Evolutionary conservation across 2,329 filamentous ascomycete genomes (phyloP).

Genomic region (Arthrobotrys sinensis): DNA sequence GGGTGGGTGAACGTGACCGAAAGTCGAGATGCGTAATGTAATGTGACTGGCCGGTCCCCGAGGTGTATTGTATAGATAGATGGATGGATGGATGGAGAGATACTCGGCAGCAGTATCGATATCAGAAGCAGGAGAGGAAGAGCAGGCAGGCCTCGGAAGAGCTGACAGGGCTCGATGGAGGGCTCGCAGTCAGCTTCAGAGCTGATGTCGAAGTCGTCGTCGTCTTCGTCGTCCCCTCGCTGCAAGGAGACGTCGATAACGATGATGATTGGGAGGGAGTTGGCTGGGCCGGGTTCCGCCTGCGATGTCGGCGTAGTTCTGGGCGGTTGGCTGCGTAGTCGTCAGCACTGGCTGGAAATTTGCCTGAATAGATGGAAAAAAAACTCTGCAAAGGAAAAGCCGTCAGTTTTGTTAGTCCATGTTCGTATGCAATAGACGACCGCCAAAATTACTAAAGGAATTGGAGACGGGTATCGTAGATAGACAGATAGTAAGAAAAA

Average conservation of each 20-base stretch:
- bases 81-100: no score
- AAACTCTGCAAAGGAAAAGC: slow-evolving; percentile 28
- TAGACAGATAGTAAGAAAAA: background rate
- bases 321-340: slow-evolving; percentile 36
- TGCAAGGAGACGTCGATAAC: slow-evolving; percentile 29
- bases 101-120: no score
- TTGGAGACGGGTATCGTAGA: background rate
- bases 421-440: background rate
- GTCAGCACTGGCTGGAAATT: slow-evolving; percentile 44
- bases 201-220: slow-evolving; percentile 13
- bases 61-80: no score
- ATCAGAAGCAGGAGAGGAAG: background rate
- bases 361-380: slow-evolving; percentile 41
- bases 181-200: slow-evolving; percentile 1
- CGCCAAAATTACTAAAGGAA: background rate
- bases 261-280: background rate
- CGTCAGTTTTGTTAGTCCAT: background rate
- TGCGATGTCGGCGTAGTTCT: slow-evolving; percentile 56
- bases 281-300: background rate
- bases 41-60: slow-evolving; percentile 6
- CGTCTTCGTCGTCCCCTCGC: slow-evolving; percentile 1
- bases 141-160: slow-evolving; percentile 6
- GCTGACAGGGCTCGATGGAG: background rate
- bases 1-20: slow-evolving; percentile 19
- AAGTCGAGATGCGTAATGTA: slow-evolving; percentile 25